A percentile compares a stretch with the other conserved stretches of the same genome.
Conservation (phyloP, 202 grass and related monocot species). For the Digitaria exilis region DNA sequence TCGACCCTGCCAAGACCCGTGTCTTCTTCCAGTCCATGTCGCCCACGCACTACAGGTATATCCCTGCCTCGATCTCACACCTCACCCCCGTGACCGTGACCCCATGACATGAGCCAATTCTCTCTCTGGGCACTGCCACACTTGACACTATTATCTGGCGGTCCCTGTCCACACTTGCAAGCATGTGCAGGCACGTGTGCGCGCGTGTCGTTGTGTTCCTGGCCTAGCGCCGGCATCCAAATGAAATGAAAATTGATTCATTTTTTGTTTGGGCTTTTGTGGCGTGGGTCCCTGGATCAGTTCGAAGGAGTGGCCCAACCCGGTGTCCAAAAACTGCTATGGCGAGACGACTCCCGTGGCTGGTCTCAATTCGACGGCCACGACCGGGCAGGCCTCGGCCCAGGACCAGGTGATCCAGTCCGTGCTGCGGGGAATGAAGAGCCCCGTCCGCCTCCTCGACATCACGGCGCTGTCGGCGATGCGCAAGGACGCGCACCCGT, state of each 20-base stretch:
- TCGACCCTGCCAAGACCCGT: conserved; percentile 67
- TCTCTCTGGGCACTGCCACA: neutral
- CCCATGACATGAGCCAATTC: neutral
- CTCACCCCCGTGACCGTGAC: neutral
- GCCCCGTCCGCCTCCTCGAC: conserved; percentile 58
- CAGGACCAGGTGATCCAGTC: conserved; percentile 57
- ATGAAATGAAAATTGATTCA: neutral
- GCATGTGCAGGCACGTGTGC: neutral
- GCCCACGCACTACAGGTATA: conserved; percentile 92
- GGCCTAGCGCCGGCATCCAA: too few species aligned
- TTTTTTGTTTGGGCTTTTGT: neutral
- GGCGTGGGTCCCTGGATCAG: conserved; percentile 26
- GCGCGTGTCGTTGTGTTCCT: neutral
- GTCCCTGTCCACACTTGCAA: neutral
- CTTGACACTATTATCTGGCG: too few species aligned
- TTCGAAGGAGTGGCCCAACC: conserved; percentile 65
- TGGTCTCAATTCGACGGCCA: conserved; percentile 59
- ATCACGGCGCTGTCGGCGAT: conserved; percentile 66
- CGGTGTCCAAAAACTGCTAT: conserved; percentile 76
- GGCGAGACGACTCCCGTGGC: conserved; percentile 52
- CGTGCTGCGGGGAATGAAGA: conserved; percentile 62
- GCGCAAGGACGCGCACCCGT: conserved; percentile 83
- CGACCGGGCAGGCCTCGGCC: conserved; percentile 9
- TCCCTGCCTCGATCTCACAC: neutral
- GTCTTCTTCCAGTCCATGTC: conserved; percentile 98